Base-by-base conservation (phyloP, 768 basidiomycete genomes). In the Exsudoporus frostii region DNA sequence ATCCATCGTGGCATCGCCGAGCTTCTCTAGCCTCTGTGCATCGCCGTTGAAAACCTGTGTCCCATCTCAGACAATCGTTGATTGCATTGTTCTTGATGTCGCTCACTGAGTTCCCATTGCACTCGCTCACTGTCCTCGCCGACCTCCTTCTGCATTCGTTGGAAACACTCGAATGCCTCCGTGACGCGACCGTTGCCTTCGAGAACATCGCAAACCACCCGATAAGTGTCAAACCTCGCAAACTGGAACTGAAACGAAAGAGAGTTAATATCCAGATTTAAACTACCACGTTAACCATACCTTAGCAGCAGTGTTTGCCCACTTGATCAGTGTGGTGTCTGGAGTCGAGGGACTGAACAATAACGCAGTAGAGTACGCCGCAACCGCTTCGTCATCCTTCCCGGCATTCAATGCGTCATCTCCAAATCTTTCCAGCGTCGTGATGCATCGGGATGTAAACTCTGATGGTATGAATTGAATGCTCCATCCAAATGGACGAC, bases 91-190 rank as follows among this genome's bases (percentile, higher is more conserved):
- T n/a, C n/a, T n/a, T n/a, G n/a, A n/a, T n/a, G n/a, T n/a, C n/a
- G n/a, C n/a, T n/a, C n/a, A n/a, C n/a, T n/a, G n/a, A 9, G 15
- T 19, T 51, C 57, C 57, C 57, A 60, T 4, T 34, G 38, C 1
- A 11, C 9, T 11, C 9, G 48, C 9, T 48, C 51, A 1, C 24
- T 4, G 13, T 24, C 45, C 5, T 7, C 25, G 6, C 19, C 19
- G 5, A 15, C 32, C 34, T n/a, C n/a, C n/a, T n/a, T n/a, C n/a
- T n/a, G n/a, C n/a, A n/a, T n/a, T n/a, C n/a, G n/a, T n/a, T n/a
- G 45, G 9, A 59, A 50, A 36, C 33, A 53, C 17, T 20, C 2
- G n/a, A 57, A 48, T 5, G 55, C 55, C 27, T 59, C 38, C 8
- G 17, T 6, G 19, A 33, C 17, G 6, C 45, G 41, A 36, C 17